Base-by-base conservation (phyloP, 2,329 filamentous ascomycete genomes). In the Cadophora luteo-olivacea region DNA sequence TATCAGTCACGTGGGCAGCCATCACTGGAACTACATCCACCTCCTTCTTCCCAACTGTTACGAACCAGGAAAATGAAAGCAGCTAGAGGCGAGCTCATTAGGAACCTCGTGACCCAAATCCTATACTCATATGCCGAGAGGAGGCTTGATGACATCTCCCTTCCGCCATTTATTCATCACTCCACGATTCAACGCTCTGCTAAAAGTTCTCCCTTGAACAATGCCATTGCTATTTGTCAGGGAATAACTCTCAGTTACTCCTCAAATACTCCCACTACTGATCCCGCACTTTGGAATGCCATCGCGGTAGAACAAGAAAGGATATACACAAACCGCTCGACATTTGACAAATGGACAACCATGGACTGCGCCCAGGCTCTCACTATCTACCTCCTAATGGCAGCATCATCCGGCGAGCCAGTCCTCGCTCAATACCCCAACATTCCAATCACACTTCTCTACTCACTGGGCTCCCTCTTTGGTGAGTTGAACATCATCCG, bases 261-360 rank as follows among this genome's bases (percentile, higher is more conserved):
- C 24, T 11, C 49, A 9, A 33, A 29, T 14, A 32, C 41, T 3
- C n/a, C 48, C 29, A 19, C n/a, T 1, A 52, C 12, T 16, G 51
- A 64, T 45, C 4, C 25, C 2, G 16, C 62, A 25, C 3, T 64
- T 33, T 64, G 62, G 62, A 22, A 57, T 38, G 11, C 36, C 3
- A 57, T 64, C 36, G 62, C 51, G 8, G n/a, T 51, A 14, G 62
- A 64, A 14, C 62, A 64, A n/a, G 62, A 64, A 32, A 64, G 51
- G 38, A 64, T 64, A 33, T 64, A 64, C 24, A 36, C 52, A 22
- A 49, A 55, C 36, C 62, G 62, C 36, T 38, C 33, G 32, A 25
- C 14, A 6, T 64, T 64, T 3, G 49, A 57, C 36, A 64, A 57
- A 8, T 64, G 49, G 62, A 29, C 54, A 24, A 32, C 25, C 24